A percentile compares a stretch with the other conserved stretches of the same genome.
Conservation (phyloP, 495 filamentous ascomycete species). For the Aspergillus ellipticus region DNA sequence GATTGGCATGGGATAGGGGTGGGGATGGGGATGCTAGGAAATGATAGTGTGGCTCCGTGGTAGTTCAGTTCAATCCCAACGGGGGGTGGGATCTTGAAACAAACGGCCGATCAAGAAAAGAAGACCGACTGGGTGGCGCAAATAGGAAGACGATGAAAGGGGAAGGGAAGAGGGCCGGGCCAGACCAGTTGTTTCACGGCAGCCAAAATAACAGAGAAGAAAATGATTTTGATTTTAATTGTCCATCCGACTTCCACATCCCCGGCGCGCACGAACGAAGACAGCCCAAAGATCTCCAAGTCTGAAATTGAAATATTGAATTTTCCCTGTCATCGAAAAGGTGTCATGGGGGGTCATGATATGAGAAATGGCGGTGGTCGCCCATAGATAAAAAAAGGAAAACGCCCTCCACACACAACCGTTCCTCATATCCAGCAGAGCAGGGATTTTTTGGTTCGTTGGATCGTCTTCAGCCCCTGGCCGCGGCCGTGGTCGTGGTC, state of each 20-base stretch:
- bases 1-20: no score
- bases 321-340: constrained; percentile 5
- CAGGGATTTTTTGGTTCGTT: neutral
- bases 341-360: constrained; percentile 1
- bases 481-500: constrained; percentile 6
- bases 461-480: constrained; percentile 6
- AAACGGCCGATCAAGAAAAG: no score
- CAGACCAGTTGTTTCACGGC: no score
- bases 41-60: no score
- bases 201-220: neutral
- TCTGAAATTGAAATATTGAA: constrained; percentile 2
- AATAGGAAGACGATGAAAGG: no score
- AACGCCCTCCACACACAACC: constrained; percentile 5
- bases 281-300: constrained; percentile 2
- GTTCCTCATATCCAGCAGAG: constrained; percentile 2
- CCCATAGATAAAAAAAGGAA: neutral
- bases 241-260: neutral
- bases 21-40: no score
- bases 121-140: no score
- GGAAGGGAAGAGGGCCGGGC: no score
- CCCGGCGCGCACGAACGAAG: constrained; percentile 2
- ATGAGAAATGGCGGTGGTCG: constrained; percentile 5
- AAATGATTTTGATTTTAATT: neutral
- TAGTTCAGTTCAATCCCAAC: no score
- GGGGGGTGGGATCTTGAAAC: no score